These are phyloP conservation scores for Paxillus ammoniavirescens DNA, from an alignment of 768 basidiomycete genomes.

Conservation along the genomic window DNA sequence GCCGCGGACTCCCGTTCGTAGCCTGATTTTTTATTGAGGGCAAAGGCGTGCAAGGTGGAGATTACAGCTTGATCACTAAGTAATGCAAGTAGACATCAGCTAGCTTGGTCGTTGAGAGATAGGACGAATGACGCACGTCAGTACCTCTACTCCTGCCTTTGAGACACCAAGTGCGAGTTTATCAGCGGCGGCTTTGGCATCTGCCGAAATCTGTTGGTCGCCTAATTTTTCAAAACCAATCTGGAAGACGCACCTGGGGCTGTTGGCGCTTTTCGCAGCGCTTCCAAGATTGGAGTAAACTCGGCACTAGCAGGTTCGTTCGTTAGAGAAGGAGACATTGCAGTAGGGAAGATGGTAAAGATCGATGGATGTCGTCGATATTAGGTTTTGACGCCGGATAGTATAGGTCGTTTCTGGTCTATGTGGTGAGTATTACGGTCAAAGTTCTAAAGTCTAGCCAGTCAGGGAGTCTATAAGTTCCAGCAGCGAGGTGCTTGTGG, in stretches of 20 bases:
- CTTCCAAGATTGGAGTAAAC: slow-evolving; percentile 44
- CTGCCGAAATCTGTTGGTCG: slow-evolving; percentile 35
- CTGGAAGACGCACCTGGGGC: slow-evolving; percentile 47
- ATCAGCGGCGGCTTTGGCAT: slow-evolving; percentile 84
- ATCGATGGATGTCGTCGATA: slow-evolving; percentile 20
- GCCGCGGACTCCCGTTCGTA: slow-evolving; percentile 87
- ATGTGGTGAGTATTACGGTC: slow-evolving; percentile 9
- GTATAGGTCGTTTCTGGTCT: slow-evolving; percentile 19
- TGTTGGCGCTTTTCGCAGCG: slow-evolving; percentile 57
- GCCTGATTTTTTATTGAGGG: slow-evolving; percentile 82
- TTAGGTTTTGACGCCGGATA: slow-evolving; percentile 11
- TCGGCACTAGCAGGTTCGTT: slow-evolving; percentile 40
- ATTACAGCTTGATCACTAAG: slow-evolving; percentile 62
- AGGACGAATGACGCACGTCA: slow-evolving; percentile 46
- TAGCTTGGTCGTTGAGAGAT: neutral
- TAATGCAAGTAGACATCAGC: slow-evolving; percentile 15
- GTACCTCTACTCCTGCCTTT: slow-evolving; percentile 58
- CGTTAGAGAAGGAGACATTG: slow-evolving; percentile 58
- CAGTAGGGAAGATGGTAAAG: slow-evolving; percentile 2
- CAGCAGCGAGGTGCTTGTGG: neutral
- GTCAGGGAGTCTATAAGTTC: neutral
- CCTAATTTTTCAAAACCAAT: neutral
- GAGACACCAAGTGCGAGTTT: slow-evolving; percentile 70
- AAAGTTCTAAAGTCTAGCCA: slow-evolving; percentile 14
- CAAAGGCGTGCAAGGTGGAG: slow-evolving; percentile 62